phyloP scores from a whole-genome alignment of 345 rosid species.

The Populus davidiana region DNA sequence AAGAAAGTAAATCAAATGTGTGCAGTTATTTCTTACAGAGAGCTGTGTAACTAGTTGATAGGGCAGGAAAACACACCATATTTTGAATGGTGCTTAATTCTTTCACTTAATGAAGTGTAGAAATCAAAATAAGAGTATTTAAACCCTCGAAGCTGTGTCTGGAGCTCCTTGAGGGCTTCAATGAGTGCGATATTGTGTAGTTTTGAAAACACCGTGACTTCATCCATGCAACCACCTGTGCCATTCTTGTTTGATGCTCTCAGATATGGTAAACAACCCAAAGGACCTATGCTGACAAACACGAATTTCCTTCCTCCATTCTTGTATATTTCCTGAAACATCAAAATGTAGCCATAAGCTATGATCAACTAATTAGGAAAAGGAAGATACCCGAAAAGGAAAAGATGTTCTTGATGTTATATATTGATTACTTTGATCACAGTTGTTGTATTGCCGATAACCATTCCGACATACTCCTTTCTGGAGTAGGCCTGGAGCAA shows the following conservation, averaged over 20 bases:
- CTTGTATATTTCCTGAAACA: constrained; percentile 36
- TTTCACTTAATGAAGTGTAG: background rate
- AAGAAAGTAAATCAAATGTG: background rate
- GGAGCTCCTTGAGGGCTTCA: constrained; percentile 9
- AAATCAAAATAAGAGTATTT: constrained; percentile 2
- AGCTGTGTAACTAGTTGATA: background rate
- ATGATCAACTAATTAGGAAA: too few relatives aligned
- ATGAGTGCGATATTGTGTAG: constrained; percentile 30
- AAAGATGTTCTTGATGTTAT: background rate
- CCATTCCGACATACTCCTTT: constrained; percentile 20
- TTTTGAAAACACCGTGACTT: constrained; percentile 13
- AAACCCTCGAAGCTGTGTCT: constrained; percentile 29
- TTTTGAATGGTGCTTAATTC: constrained; percentile 14
- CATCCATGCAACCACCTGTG: constrained; percentile 22
- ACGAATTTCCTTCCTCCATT: constrained; percentile 51
- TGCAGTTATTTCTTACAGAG: background rate
- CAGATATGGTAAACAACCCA: constrained; percentile 30
- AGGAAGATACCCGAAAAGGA: too few relatives aligned
- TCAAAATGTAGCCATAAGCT: background rate
- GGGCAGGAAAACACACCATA: constrained; percentile 15
- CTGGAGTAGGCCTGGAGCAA: constrained; percentile 7
- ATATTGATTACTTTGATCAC: constrained; percentile 27
- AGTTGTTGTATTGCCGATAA: constrained; percentile 29
- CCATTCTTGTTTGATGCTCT: background rate
- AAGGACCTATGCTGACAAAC: constrained; percentile 18